phyloP scores from a whole-genome alignment of 169 alveolate species.

The Plasmodium ovale region DNA sequence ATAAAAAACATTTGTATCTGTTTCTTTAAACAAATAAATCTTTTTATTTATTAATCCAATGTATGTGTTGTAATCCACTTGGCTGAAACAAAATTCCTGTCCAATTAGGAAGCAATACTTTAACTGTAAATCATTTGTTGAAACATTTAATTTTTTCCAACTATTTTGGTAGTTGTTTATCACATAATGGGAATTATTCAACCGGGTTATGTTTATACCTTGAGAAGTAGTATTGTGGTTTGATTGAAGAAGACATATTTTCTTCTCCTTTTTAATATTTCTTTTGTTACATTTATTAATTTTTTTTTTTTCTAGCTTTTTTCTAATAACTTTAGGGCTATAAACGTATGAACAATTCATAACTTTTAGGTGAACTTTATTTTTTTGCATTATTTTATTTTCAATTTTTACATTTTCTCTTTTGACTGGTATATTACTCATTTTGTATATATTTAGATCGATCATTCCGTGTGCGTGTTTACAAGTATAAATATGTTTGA shows the following conservation, averaged over 20 bases:
- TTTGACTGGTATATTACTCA: not conserved
- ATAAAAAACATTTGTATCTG: conserved; percentile 20
- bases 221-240: no score
- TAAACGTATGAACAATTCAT: not conserved
- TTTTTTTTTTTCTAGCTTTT: not conserved
- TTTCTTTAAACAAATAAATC: conserved; percentile 60
- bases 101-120: conserved; percentile 65
- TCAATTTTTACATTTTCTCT: not conserved
- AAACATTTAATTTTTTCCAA: conserved; percentile 35
- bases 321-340: not conserved
- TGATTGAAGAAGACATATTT: not conserved
- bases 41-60: conserved; percentile 58
- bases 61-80: conserved; percentile 18
- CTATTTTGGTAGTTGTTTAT: conserved; percentile 40
- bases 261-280: not conserved
- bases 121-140: conserved; percentile 47
- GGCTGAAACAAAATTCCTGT: conserved; percentile 61
- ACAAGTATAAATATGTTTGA: conserved; percentile 10
- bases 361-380: not conserved
- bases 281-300: not conserved
- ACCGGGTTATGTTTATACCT: no score
- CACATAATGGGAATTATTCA: no score
- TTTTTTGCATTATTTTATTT: not conserved
- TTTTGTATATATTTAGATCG: not conserved
- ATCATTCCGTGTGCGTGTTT: not conserved